Base-by-base conservation (phyloP, 2,329 filamentous ascomycete genomes). In the Fusarium tricinctum region DNA sequence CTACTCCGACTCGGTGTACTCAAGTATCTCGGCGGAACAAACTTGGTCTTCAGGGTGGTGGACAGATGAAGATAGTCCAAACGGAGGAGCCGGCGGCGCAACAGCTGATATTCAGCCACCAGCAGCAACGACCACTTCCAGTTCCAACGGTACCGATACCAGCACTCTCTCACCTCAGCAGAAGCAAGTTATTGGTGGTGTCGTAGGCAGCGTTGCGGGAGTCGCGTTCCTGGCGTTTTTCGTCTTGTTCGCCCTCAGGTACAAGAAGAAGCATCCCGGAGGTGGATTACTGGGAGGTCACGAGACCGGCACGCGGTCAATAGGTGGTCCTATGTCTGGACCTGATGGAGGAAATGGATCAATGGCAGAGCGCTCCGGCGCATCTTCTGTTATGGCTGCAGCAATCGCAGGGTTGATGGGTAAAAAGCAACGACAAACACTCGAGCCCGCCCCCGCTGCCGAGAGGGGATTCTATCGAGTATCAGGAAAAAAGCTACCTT, bases 391-490 rank as follows among this genome's bases (percentile, higher is more conserved):
- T 8, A 79, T 88, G 15, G 82, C 85, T 6, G 79, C 84, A 13
- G 81, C 84, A 10, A 73, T 87, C n/a, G 81, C 84, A 4, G 81
- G 76, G 42, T 71, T 87, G 35, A 79, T 81, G 7, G 78, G 80
- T 32, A 84, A 82, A 60, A 80, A 78, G 74, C 66, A 57, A 23
- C 52, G 54, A 22, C 63, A 57, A 30, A 64, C 65, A 49, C 65
- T 76, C 50, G 67, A 66, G 48, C 74, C 73, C 17, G 75, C 75
- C 42, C 80, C 80, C 35, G 77, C 75, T 23, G 82, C 80, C 28
- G 88, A 91, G 73, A 81, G 82, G 63, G 86, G 88, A 1, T 91
- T 91, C 75, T 86, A 89, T 65, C 86, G 88, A 30, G 85, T 91
- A 3, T 89, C 89, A 8, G 89, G 89, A 63, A 84, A 85, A 72